Conservation (phyloP, 192 early-diverging fungal species). For the Coemansia sp. region DNA sequence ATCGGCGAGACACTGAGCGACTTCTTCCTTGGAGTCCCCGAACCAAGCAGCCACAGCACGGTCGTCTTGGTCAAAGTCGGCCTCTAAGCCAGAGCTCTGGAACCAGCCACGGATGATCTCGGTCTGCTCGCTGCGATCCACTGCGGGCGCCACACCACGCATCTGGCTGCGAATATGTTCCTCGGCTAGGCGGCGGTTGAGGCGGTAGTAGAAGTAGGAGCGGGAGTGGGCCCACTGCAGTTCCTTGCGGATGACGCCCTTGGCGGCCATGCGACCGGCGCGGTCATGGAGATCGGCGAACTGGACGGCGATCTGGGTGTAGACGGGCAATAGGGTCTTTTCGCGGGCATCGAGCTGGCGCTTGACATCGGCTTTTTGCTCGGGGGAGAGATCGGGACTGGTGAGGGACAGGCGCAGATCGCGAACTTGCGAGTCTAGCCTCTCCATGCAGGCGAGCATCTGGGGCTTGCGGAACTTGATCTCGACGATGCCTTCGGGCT, state of each 20-base stretch:
- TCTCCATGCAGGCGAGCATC: conserved; percentile 88
- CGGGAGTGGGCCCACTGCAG: conserved; percentile 80
- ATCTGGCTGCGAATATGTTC: conserved; percentile 69
- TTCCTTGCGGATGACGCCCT: conserved; percentile 79
- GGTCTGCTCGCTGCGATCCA: conserved; percentile 56
- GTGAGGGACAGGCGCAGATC: conserved; percentile 65
- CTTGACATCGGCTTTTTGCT: conserved; percentile 68
- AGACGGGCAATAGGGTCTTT: conserved; percentile 81
- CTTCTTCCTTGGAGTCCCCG: conserved; percentile 26
- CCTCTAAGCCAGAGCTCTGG: conserved; percentile 10
- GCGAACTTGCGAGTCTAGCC: conserved; percentile 78
- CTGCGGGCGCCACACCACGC: conserved; percentile 14
- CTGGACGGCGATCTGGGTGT: conserved; percentile 90
- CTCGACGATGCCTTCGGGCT: conserved; percentile 96
- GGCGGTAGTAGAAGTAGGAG: conserved; percentile 90
- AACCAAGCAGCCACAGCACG: conserved; percentile 60
- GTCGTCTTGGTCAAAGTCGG: conserved; percentile 60
- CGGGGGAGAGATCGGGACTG: conserved; percentile 57
- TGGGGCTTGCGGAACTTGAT: conserved; percentile 98
- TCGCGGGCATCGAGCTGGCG: conserved; percentile 76
- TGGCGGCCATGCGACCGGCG: conserved; percentile 92
- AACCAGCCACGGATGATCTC: conserved; percentile 66
- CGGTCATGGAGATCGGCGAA: conserved; percentile 98
- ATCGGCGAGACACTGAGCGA: background rate
- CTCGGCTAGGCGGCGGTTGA: conserved; percentile 79